Percentiles rank a stretch among this genome's conserved stretches.
These are phyloP conservation scores for Grosmannia clavigera DNA, from an alignment of 2,329 filamentous ascomycete species.

Conservation along the genomic window DNA sequence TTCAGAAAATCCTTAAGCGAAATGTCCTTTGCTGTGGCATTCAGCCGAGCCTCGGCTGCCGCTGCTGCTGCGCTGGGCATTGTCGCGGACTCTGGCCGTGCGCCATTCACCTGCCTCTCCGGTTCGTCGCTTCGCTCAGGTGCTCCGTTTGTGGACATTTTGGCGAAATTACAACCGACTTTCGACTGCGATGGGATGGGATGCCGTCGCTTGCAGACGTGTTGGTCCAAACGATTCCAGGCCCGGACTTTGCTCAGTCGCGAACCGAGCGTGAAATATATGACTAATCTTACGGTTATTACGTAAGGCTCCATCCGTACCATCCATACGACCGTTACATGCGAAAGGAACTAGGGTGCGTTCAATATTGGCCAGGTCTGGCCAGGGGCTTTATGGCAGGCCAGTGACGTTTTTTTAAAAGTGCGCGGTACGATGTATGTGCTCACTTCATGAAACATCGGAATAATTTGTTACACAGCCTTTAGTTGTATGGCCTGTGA, in stretches of 20 bases:
- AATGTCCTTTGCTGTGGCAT: constrained; percentile 70
- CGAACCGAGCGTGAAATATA: not conserved
- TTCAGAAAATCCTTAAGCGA: constrained; percentile 83
- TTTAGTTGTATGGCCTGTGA: not conserved
- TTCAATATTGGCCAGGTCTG: too few relatives aligned
- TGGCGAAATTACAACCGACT: not conserved
- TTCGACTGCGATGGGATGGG: not conserved
- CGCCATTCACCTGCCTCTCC: constrained; percentile 8
- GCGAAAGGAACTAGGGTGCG: too few relatives aligned
- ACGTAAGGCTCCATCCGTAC: too few relatives aligned
- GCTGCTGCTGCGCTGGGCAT: not conserved
- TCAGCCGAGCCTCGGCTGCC: constrained; percentile 2
- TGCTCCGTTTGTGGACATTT: constrained; percentile 8
- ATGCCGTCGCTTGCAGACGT: not conserved
- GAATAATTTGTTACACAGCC: not conserved
- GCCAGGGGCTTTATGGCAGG: too few relatives aligned
- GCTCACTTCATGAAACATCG: not conserved
- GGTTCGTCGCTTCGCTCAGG: constrained; percentile 1
- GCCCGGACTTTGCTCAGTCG: not conserved
- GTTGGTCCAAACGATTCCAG: not conserved
- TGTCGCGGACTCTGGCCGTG: not conserved
- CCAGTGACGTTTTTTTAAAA: too few relatives aligned
- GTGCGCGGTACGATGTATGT: too few relatives aligned
- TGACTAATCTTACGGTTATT: not conserved
- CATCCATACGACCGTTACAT: too few relatives aligned